Evolutionary conservation across 441 rosid species (phyloP).

Genomic region (Hura crepitans): DNA sequence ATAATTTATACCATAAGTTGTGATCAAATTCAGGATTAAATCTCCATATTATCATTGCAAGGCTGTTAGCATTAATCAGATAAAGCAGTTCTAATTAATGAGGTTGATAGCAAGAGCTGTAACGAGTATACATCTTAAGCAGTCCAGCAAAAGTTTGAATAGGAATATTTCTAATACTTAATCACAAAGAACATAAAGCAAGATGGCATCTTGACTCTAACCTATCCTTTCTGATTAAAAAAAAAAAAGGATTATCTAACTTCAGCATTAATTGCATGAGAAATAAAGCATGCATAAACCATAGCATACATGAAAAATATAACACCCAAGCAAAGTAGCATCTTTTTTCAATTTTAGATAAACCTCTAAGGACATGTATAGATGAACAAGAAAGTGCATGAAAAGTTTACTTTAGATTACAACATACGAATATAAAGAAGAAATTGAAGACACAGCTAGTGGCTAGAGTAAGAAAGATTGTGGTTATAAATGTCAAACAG

Average conservation of each 20-base stretch:
- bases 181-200: neutral
- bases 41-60: neutral
- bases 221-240: neutral
- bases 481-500: conserved; percentile 15
- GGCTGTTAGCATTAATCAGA: neutral
- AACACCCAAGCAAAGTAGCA: neutral
- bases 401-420: neutral
- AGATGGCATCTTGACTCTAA: neutral
- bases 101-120: neutral
- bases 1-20: neutral
- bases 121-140: neutral
- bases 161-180: neutral
- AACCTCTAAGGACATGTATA: neutral
- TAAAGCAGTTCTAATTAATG: neutral
- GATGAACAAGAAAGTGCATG: neutral
- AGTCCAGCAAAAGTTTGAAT: neutral
- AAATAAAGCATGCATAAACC: neutral
- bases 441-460: neutral
- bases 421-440: neutral
- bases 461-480: neutral
- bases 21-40: neutral
- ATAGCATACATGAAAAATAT: neutral
- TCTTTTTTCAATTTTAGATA: neutral
- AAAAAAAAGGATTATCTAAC: neutral
- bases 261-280: neutral